Conservation (phyloP, 2,329 filamentous ascomycete genomes). For the Epichloe sibirici region DNA sequence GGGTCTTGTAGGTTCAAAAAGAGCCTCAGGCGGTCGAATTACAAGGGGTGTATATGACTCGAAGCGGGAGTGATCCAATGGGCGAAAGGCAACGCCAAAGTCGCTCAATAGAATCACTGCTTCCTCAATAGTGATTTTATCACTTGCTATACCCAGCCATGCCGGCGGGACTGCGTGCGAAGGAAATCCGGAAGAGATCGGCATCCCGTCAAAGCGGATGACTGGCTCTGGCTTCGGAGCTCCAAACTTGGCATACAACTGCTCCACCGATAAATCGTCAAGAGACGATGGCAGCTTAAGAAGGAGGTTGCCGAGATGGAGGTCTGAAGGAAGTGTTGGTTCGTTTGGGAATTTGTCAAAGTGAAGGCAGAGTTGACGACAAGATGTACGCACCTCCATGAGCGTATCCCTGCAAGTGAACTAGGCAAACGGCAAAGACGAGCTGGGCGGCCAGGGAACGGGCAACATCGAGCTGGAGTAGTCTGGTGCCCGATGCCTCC, state of each 20-base stretch:
- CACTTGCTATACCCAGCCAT: constrained; percentile 14
- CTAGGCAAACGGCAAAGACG: too few relatives aligned
- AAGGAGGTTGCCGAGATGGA: constrained; percentile 23
- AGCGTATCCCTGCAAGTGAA: too few relatives aligned
- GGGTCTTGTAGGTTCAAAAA: constrained; percentile 8
- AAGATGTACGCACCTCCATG: too few relatives aligned
- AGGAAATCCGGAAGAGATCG: too few relatives aligned
- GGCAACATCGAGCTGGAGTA: constrained; percentile 15
- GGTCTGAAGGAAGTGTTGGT: constrained; percentile 8
- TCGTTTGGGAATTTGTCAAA: too few relatives aligned
- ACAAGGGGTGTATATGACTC: constrained; percentile 5
- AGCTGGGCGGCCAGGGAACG: too few relatives aligned
- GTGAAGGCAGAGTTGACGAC: too few relatives aligned
- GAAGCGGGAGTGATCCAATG: constrained; percentile 12
- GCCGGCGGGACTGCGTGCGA: constrained; percentile 10
- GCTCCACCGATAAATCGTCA: constrained; percentile 11
- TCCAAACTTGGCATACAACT: constrained; percentile 16
- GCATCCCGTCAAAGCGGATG: too few relatives aligned
- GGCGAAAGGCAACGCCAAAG: constrained; percentile 13
- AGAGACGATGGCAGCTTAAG: constrained; percentile 13
- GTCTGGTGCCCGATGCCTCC: neutral
- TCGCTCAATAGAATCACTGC: constrained; percentile 11
- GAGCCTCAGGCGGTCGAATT: constrained; percentile 19
- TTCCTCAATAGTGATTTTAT: constrained; percentile 1
- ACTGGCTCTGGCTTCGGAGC: constrained; percentile 10